Evolutionary conservation across 768 basidiomycete species (phyloP).

Genomic region (Mycena indigotica): DNA sequence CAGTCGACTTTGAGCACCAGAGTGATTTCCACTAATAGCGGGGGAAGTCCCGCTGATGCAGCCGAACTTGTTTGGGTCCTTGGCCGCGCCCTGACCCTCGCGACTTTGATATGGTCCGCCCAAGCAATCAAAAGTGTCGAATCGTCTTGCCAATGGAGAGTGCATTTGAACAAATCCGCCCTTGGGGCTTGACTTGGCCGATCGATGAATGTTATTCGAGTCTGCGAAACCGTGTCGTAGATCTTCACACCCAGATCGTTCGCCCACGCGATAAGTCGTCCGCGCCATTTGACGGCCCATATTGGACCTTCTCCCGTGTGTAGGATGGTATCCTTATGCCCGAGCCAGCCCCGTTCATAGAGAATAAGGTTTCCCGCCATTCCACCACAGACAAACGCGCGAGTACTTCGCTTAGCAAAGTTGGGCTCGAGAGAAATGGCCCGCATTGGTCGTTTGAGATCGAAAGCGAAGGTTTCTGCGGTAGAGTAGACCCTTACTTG

Average conservation of each 20-base stretch:
- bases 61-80: constrained; percentile 42
- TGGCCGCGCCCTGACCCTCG: constrained; percentile 69
- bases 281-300: constrained; percentile 88
- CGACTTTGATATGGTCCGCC: constrained; percentile 93
- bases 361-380: constrained; percentile 85
- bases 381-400: constrained; percentile 89
- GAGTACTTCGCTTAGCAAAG: constrained; percentile 75
- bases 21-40: constrained; percentile 82
- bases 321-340: constrained; percentile 85
- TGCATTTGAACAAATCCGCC: constrained; percentile 93
- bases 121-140: constrained; percentile 87
- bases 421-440: constrained; percentile 88
- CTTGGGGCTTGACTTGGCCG: constrained; percentile 81
- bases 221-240: constrained; percentile 79
- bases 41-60: constrained; percentile 50
- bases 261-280: constrained; percentile 90
- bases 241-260: constrained; percentile 94
- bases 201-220: constrained; percentile 84
- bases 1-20: constrained; percentile 92
- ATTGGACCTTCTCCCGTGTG: constrained; percentile 91
- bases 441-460: constrained; percentile 91
- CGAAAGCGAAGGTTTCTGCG: constrained; percentile 80
- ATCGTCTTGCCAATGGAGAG: constrained; percentile 90
- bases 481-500: constrained; percentile 87
- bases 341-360: constrained; percentile 95